Conservation (phyloP, 2,329 filamentous ascomycete genomes). For the Aspergillus jensenii region DNA sequence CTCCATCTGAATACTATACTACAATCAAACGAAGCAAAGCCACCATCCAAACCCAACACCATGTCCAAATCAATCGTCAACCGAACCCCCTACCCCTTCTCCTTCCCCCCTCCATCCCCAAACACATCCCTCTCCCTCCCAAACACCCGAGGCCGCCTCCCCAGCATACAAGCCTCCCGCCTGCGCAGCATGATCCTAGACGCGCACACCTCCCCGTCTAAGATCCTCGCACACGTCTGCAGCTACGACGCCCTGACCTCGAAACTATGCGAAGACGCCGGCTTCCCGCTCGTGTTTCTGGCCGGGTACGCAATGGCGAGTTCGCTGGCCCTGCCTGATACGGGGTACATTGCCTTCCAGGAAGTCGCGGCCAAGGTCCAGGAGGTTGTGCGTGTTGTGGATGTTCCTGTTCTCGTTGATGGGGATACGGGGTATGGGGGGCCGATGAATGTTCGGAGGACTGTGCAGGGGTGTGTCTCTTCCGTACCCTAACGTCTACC, state of each 20-base stretch:
- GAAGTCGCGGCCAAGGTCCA: constrained; percentile 49
- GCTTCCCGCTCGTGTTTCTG: constrained; percentile 48
- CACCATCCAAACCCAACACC: no score
- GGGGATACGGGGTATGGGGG: constrained; percentile 51
- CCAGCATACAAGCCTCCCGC: constrained; percentile 41
- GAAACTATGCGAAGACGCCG: constrained; percentile 47
- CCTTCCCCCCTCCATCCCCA: no score
- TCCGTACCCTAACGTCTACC: no score
- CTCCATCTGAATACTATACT: no score
- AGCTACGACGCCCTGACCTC: constrained; percentile 48
- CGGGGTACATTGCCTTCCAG: constrained; percentile 51
- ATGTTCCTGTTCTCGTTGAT: constrained; percentile 46
- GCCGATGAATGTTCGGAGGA: constrained; percentile 50
- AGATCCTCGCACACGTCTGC: constrained; percentile 47
- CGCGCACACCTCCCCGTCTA: constrained; percentile 41
- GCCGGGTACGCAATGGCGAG: constrained; percentile 45
- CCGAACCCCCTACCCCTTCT: no score
- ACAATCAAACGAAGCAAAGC: no score
- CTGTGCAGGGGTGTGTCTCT: constrained; percentile 36
- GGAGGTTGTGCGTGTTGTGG: constrained; percentile 39
- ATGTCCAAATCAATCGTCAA: no score
- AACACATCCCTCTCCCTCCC: no score
- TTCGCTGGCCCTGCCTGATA: constrained; percentile 46
- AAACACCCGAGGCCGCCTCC: constrained; percentile 34
- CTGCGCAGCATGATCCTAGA: constrained; percentile 32